These are phyloP conservation scores for Neurospora discreta DNA, from an alignment of 495 filamentous ascomycete genomes.

Conservation along the genomic window DNA sequence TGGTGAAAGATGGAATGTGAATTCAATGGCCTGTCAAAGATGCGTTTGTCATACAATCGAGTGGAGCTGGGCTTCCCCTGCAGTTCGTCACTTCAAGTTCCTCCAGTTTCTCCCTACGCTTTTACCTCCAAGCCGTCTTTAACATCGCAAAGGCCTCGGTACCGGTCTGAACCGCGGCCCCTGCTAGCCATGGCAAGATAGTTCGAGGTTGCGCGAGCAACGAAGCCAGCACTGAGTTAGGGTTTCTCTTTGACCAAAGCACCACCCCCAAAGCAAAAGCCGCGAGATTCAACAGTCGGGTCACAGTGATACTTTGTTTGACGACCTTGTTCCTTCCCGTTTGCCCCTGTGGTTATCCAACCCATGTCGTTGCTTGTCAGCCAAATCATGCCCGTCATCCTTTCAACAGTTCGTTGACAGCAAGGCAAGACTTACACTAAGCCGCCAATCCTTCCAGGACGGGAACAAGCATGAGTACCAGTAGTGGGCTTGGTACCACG, in stretches of 20 bases:
- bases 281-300: neutral
- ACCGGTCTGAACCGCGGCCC: neutral
- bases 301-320: neutral
- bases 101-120: neutral
- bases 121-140: neutral
- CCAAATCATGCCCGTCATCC: neutral
- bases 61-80: neutral
- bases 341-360: neutral
- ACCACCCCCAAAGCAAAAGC: neutral
- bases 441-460: conserved; percentile 1
- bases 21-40: too few relatives aligned
- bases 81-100: neutral
- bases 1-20: too few relatives aligned
- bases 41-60: too few relatives aligned
- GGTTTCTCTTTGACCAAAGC: neutral
- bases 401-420: neutral
- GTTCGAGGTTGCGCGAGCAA: neutral
- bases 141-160: neutral
- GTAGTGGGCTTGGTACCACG: conserved; percentile 5
- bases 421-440: neutral
- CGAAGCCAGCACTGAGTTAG: neutral
- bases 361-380: neutral
- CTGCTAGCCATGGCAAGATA: neutral
- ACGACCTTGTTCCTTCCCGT: neutral
- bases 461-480: conserved; percentile 7